phyloP scores from a whole-genome alignment of 768 basidiomycete genomes.

The Amanita muscaria region DNA sequence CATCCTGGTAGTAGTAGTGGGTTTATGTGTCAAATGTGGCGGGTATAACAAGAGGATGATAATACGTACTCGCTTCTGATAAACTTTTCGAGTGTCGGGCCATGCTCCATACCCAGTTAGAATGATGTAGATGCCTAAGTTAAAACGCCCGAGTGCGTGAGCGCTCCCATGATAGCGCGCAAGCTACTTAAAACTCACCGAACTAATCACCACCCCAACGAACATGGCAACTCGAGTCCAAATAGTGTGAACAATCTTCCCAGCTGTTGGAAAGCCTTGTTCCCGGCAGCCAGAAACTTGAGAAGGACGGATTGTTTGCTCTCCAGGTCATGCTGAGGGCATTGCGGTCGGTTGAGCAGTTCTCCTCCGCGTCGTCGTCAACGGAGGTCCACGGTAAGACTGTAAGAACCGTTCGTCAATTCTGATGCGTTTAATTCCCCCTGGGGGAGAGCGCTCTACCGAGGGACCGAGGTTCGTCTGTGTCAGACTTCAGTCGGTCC shows the following conservation, averaged over 20 bases:
- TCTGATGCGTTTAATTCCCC: conserved; percentile 50
- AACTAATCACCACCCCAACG: conserved; percentile 48
- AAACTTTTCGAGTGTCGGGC: conserved; percentile 58
- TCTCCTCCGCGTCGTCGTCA: conserved; percentile 42
- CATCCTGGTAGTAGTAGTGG: conserved; percentile 40
- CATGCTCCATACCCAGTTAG: conserved; percentile 65
- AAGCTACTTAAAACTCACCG: conserved; percentile 45
- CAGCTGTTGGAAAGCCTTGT: conserved; percentile 37
- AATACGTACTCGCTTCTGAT: conserved; percentile 54
- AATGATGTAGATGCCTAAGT: conserved; percentile 33
- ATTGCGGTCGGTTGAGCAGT: conserved; percentile 77
- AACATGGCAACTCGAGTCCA: conserved; percentile 40
- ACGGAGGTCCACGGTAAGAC: conserved; percentile 51
- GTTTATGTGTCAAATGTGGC: too few species aligned
- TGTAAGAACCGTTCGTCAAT: conserved; percentile 79
- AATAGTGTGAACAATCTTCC: conserved; percentile 47
- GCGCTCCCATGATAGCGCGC: background rate
- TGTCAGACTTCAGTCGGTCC: conserved; percentile 50
- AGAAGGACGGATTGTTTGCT: conserved; percentile 53
- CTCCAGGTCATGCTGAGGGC: conserved; percentile 56
- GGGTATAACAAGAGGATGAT: background rate
- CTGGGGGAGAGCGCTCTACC: too few species aligned
- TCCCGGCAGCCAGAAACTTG: conserved; percentile 39
- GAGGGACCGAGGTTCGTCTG: too few species aligned
- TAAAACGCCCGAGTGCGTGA: background rate